Percentiles rank a stretch among this genome's conserved stretches.
These are phyloP conservation scores for Leucogyrophana mollusca DNA, from an alignment of 768 basidiomycete species.

Conservation along the genomic window DNA sequence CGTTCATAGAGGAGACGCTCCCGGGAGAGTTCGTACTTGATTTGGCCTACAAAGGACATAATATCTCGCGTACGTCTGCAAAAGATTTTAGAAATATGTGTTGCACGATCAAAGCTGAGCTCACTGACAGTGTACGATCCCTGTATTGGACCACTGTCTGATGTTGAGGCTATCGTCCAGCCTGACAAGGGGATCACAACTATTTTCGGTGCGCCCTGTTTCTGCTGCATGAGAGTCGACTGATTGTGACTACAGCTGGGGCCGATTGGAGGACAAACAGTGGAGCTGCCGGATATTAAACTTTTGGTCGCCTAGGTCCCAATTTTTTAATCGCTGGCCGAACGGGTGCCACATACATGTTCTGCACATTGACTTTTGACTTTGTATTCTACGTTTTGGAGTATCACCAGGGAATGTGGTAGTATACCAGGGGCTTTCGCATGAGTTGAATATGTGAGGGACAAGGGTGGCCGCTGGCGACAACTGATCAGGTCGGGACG, in stretches of 20 bases:
- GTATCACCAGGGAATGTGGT: no score
- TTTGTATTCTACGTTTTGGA: no score
- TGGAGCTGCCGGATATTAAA: slow-evolving; percentile 72
- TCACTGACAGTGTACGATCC: neutral
- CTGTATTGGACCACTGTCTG: slow-evolving; percentile 57
- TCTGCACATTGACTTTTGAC: no score
- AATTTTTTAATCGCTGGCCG: no score
- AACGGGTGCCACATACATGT: no score
- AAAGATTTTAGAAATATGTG: slow-evolving; percentile 1
- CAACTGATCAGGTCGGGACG: no score
- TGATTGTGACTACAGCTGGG: slow-evolving; percentile 46
- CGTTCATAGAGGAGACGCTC: slow-evolving; percentile 41
- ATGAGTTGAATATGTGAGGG: no score
- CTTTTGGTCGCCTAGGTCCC: no score
- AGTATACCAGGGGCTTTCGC: no score
- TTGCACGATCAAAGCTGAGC: neutral
- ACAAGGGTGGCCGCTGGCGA: no score
- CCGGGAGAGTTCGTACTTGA: slow-evolving; percentile 35
- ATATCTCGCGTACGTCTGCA: slow-evolving; percentile 38
- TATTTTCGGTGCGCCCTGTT: slow-evolving; percentile 50
- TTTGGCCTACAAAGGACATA: slow-evolving; percentile 44
- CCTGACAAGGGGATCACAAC: slow-evolving; percentile 40
- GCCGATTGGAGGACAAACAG: slow-evolving; percentile 87
- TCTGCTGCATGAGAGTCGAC: slow-evolving; percentile 1
- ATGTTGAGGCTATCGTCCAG: slow-evolving; percentile 69